Evolutionary conservation across 2,329 filamentous ascomycete genomes (phyloP), one percentile per base, ranked within the genome.

Genomic region (Neopestalotiopsis rosae): DNA sequence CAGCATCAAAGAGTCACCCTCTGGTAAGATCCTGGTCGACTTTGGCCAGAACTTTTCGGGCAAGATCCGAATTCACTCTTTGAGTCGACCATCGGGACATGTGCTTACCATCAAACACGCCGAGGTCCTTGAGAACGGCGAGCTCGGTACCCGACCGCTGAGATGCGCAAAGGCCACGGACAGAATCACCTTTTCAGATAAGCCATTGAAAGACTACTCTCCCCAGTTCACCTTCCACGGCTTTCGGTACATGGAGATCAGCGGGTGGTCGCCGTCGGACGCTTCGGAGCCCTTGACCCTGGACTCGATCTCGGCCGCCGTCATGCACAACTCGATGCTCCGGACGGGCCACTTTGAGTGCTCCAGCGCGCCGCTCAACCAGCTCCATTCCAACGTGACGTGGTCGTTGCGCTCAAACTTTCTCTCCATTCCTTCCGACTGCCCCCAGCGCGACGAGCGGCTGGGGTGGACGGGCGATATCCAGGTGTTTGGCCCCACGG

Each of bases 11-110:
- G 75, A 70, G 69, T 74, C 81, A 0, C 77, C 79, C 0, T 81
- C 81, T 0, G 83, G 84, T 0, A 85, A 85, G 69, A 81, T 77
- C 0, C 74, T 88, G 2, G 68, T 88, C 5, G 87, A 90, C 70
- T 89, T 89, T 74, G 87, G 87, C 1, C 87, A 90, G 72, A 89
- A 90, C 71, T 77, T 89, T 0, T 87, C 89, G 0, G 88, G 88
- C 1, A 81, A 81, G 71, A 67, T 88, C 1, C 76, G 77, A 0
- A 71, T 89, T 12, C 17, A 63, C 28, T 49, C 65, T 6, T 6
- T 71, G 1, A 30, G 14, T 13, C 20, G 12, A 17, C 56, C 58
- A 6, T 17, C 24, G 28, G 69, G 69, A 1, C 73, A 75, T 3
- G 71, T 72, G 10, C 74, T 82, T 10, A 76, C 72, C 5, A 73